phyloP scores from a whole-genome alignment of 1,139 yeast genomes.

The Citeromyces hawaiiensis region DNA sequence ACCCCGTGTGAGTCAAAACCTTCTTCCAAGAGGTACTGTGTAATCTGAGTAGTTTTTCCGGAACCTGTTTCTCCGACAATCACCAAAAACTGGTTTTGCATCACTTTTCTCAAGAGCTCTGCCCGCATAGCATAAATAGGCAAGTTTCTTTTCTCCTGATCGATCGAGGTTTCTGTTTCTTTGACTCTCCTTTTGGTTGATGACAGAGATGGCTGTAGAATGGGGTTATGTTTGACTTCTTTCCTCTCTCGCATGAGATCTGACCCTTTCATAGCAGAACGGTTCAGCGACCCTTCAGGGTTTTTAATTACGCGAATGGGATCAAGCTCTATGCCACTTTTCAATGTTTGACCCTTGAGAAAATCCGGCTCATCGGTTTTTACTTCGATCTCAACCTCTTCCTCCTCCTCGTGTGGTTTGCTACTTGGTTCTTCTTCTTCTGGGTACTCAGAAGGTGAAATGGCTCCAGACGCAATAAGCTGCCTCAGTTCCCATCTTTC shows the following conservation, averaged over 20 bases:
- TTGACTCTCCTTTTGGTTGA: constrained; percentile 29
- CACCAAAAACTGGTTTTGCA: constrained; percentile 59
- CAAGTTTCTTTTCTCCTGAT: constrained; percentile 36
- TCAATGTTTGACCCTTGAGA: constrained; percentile 37
- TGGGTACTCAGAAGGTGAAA: constrained; percentile 57
- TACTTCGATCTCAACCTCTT: constrained; percentile 61
- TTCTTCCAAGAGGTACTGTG: constrained; percentile 87
- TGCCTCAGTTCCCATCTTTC: constrained; percentile 89
- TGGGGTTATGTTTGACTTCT: constrained; percentile 28
- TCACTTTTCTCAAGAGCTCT: constrained; percentile 42
- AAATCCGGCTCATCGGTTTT: constrained; percentile 62
- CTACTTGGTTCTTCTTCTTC: constrained; percentile 34
- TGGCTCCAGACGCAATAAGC: constrained; percentile 68
- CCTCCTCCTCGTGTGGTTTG: constrained; percentile 34
- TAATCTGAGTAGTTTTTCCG: constrained; percentile 95
- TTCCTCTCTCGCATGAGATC: constrained; percentile 50
- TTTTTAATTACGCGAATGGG: constrained; percentile 49
- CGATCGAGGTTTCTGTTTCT: constrained; percentile 28
- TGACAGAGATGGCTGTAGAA: constrained; percentile 10
- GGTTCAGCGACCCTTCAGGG: constrained; percentile 68
- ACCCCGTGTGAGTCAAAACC: constrained; percentile 74
- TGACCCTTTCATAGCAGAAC: constrained; percentile 75
- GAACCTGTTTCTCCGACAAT: constrained; percentile 98
- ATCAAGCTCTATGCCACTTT: constrained; percentile 26
- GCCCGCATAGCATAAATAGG: constrained; percentile 63